Base-by-base conservation (phyloP, 345 rosid genomes). In the Eucalyptus grandis region DNA sequence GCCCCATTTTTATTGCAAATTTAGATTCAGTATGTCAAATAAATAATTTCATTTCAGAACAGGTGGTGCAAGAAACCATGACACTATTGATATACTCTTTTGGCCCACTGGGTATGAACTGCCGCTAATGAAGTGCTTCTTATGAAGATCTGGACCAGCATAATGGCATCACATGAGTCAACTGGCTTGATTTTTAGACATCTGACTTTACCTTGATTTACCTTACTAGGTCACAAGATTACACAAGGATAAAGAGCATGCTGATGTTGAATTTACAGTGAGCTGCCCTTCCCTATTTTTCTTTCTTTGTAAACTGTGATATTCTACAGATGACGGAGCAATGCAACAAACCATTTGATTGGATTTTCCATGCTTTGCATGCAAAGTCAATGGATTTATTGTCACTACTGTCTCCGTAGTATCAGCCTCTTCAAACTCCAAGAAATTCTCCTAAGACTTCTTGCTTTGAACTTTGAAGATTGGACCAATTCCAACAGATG, bases 201-300 rank as follows among this genome's bases (percentile, higher is more conserved):
- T 86, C 54, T 86, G 87, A 47, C 9, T 47, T 86, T 47, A 11
- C 49, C 14, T 40, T 87, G 65, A 30, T 87, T 6, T n/a, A 58
- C 72, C 47, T n/a, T 67, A 89, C 87, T 90, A 34, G 89, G 56
- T 60, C 86, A 96, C 97, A 95, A 95, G 97, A 91, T 91, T 97
- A 89, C 95, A 96, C 95, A 96, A 94, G 91, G 93, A 92, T 87
- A 95, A 93, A 95, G 98, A 97, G 89, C 97, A 96, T 80, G 97
- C 96, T 47, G 98, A 96, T 92, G 90, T 97, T 54, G 99, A 97
- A 92, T 97, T 89, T 92, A 96, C 98, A 3, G 98, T 96, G 90
- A 96, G 97, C 88, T 62, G 37, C 90, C 44, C 40, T 72, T 69
- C 89, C 77, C 31, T 10, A 60, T 8, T 88, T 86, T 60, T 86